Base-by-base conservation (phyloP, 352 stramenopile genomes). In the Pythium sp. region DNA sequence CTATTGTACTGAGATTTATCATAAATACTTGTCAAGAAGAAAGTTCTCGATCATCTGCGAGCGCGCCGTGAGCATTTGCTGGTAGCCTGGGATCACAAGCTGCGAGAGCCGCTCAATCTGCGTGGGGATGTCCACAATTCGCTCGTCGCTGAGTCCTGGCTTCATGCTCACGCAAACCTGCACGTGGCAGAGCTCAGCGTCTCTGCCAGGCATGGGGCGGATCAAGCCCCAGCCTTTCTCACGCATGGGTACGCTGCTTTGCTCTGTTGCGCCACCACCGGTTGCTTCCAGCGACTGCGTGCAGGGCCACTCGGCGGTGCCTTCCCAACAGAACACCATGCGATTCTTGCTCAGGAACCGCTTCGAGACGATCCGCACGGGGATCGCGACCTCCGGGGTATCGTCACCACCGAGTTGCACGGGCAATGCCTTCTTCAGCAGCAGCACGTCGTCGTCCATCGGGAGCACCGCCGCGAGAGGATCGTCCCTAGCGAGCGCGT, bases 1-100 rank as follows among this genome's bases (percentile, higher is more conserved):
- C 32, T 38, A 38, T 38, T 38, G 32, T 38, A 8, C 32, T 11
- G 32, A 12, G 32, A 9, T 5, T 11, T 38, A 38, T 55, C n/a
- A 56, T 43, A 57, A 43, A 36, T 46, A 47, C 28, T 56, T 47
- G 53, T 73, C 68, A 3, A 73, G 12, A n/a, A 70, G 41, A 14
- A 63, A 6, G n/a, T 73, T 73, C 63, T 73, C 68, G 26, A 73
- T 49, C 36, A 73, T 59, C 41, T 73, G 68, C 15, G 65, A 62
- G 22, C 53, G 53, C 20, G 46, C 6, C 3, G 18, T n/a, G 3
- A 73, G 58, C 47, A 73, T 56, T 2, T 49, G 18, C 38, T 41
- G 34, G 36, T 66, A 54, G 14, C 62, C 34, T 14, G 68, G 68
- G 18, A 73, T 51, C 18, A 70, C 63, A 6, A 56, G 38, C 28